Evolutionary conservation across 768 basidiomycete species (phyloP).

Genomic region (Collybia sp.): DNA sequence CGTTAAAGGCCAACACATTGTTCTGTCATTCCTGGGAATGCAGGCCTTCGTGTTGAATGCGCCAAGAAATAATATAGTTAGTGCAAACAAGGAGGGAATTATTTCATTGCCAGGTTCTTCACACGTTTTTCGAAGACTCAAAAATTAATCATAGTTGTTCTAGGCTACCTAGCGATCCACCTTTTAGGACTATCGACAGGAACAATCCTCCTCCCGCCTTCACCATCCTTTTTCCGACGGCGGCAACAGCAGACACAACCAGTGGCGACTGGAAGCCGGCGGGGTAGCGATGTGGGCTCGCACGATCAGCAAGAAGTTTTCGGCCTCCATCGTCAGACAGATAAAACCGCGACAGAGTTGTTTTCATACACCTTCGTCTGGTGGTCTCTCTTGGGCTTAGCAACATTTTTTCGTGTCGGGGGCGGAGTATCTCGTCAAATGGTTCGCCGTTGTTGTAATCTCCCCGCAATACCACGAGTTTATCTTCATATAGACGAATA

Average conservation of each 20-base stretch:
- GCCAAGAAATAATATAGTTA: slow-evolving; percentile 59
- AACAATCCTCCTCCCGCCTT: slow-evolving; percentile 73
- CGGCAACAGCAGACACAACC: slow-evolving; percentile 29
- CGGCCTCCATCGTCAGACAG: slow-evolving; percentile 48
- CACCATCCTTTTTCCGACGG: slow-evolving; percentile 67
- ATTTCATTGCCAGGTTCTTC: slow-evolving; percentile 64
- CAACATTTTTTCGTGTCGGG: slow-evolving; percentile 33
- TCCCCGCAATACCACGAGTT: neutral
- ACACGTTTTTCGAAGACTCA: neutral
- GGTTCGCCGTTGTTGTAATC: slow-evolving; percentile 21
- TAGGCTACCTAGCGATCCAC: slow-evolving; percentile 89
- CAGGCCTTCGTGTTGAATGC: slow-evolving; percentile 62
- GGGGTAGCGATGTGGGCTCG: slow-evolving; percentile 3
- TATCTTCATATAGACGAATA: slow-evolving; percentile 62
- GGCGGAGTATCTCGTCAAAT: slow-evolving; percentile 43
- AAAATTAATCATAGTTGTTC: neutral
- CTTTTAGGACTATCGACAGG: slow-evolving; percentile 82
- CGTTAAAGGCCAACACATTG: slow-evolving; percentile 65
- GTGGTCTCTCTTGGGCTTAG: slow-evolving; percentile 59
- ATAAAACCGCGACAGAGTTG: slow-evolving; percentile 73
- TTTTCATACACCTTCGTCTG: slow-evolving; percentile 73
- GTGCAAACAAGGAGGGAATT: slow-evolving; percentile 90
- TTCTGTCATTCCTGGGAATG: slow-evolving; percentile 51
- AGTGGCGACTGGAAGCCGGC: slow-evolving; percentile 3
- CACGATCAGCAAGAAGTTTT: slow-evolving; percentile 8